These are phyloP conservation scores for Dovyalis caffra DNA, from an alignment of 345 rosid species.

Conservation along the genomic window DNA sequence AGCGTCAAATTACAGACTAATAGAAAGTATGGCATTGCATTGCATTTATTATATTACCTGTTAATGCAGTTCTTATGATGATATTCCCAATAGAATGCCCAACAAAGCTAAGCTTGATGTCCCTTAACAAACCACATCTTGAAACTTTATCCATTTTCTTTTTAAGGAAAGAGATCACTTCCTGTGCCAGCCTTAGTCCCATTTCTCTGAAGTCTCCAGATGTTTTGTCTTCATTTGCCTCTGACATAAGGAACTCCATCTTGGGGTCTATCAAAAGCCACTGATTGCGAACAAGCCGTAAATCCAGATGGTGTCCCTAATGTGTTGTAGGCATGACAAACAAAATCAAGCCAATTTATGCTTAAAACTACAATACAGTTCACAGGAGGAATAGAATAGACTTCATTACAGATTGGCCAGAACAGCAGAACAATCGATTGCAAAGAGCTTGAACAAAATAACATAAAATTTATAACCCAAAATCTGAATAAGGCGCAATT, in stretches of 20 bases:
- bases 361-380: neutral
- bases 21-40: constrained; percentile 9
- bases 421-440: neutral
- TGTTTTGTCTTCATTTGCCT: constrained; percentile 84
- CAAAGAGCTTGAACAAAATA: neutral
- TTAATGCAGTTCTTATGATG: constrained; percentile 77
- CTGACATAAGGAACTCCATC: constrained; percentile 92
- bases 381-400: neutral
- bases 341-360: constrained; percentile 9
- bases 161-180: constrained; percentile 74
- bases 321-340: neutral
- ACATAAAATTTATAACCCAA: neutral
- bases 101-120: constrained; percentile 84
- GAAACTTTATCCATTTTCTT: constrained; percentile 71
- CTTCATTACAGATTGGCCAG: neutral
- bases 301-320: constrained; percentile 96
- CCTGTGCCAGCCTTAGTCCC: constrained; percentile 87
- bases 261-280: constrained; percentile 94
- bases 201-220: constrained; percentile 93
- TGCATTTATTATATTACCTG: constrained; percentile 49
- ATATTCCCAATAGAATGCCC: constrained; percentile 97
- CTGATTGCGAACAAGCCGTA: constrained; percentile 86
- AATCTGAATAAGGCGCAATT: neutral
- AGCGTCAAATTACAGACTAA: neutral
- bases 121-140: constrained; percentile 56